Evolutionary conservation across 140 eudicot genomes (phyloP).

Genomic region (Oenanthe javanica): DNA sequence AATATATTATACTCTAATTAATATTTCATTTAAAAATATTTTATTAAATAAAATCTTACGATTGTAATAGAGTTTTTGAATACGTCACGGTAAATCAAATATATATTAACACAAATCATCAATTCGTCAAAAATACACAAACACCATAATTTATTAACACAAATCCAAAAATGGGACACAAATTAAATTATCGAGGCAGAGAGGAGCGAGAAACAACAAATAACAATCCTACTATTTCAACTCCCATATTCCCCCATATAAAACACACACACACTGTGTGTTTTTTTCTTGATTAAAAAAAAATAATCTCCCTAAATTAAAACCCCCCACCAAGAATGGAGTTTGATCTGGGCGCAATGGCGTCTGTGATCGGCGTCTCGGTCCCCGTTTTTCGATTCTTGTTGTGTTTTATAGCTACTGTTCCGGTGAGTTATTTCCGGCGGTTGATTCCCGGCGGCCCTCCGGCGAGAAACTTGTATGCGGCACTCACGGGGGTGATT

Average conservation of each 20-base stretch:
- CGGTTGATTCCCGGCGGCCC: conserved; percentile 82
- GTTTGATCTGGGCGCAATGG: conserved; percentile 66
- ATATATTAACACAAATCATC: too few species aligned
- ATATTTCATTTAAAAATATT: too few species aligned
- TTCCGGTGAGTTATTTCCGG: conserved; percentile 78
- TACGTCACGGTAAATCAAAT: too few species aligned
- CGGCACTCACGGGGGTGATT: conserved; percentile 72
- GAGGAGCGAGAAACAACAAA: too few species aligned
- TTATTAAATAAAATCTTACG: too few species aligned
- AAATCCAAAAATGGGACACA: too few species aligned
- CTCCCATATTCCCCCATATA: too few species aligned
- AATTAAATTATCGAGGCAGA: too few species aligned
- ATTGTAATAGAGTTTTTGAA: too few species aligned
- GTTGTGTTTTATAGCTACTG: conserved; percentile 70
- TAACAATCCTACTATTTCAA: neutral
- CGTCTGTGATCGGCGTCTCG: conserved; percentile 85
- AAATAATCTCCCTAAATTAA: neutral
- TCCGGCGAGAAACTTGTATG: conserved; percentile 67
- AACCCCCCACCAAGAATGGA: conserved; percentile 11
- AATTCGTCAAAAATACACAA: too few species aligned
- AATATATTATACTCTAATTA: too few species aligned
- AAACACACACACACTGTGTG: conserved; percentile 3
- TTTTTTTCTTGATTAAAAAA: conserved; percentile 7
- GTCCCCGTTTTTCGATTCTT: conserved; percentile 87
- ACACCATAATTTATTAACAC: too few species aligned